Conservation (phyloP, 2,329 filamentous ascomycete species). For the Aureobasidium sp. region DNA sequence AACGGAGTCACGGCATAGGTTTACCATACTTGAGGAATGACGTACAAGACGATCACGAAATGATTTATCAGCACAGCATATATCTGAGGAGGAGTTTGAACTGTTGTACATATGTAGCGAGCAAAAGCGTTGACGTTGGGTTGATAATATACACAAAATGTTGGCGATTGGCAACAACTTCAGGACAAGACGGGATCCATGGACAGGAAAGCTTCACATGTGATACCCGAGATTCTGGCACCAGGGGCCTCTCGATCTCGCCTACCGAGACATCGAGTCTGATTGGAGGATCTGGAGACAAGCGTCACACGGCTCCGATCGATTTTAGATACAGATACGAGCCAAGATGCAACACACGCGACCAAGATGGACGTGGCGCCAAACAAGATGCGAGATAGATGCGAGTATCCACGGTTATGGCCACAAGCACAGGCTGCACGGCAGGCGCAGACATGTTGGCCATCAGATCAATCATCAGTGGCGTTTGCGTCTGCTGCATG, state of each 20-base stretch:
- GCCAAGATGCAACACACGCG: neutral
- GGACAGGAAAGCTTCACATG: neutral
- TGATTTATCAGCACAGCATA: neutral
- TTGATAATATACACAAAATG: too few relatives aligned
- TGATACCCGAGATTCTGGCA: neutral
- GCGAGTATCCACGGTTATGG: neutral
- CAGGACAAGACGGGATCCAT: neutral
- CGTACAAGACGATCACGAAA: neutral
- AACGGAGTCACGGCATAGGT: neutral
- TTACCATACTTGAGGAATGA: neutral
- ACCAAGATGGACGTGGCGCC: neutral
- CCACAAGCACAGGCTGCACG: neutral
- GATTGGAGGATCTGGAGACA: neutral
- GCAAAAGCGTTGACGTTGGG: neutral
- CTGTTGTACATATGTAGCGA: conserved; percentile 1
- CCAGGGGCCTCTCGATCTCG: neutral
- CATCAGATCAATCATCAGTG: neutral
- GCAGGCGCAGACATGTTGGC: too few relatives aligned
- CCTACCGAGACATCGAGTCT: neutral
- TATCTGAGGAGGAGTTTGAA: neutral
- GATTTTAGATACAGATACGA: neutral
- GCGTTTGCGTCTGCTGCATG: neutral
- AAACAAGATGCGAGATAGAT: neutral
- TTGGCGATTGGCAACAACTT: neutral
- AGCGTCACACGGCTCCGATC: neutral